Evolutionary conservation across 2,329 filamentous ascomycete species (phyloP).

Genomic region (Alternaria sp.): DNA sequence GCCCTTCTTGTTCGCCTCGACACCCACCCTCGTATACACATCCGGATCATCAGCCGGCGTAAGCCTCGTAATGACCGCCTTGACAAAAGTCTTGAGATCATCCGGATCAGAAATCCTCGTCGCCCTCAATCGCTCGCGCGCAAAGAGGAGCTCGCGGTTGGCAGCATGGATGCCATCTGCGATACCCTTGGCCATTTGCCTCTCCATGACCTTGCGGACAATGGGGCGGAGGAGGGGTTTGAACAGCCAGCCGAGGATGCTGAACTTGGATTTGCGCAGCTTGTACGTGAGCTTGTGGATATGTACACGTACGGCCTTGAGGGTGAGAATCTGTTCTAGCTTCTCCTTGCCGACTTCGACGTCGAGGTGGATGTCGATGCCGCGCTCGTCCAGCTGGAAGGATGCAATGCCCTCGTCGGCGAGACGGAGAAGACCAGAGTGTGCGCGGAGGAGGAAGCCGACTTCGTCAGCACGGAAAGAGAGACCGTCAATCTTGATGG

Average conservation of each 20-base stretch:
- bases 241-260: conserved; percentile 80
- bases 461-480: conserved; percentile 86
- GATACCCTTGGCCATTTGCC: conserved; percentile 76
- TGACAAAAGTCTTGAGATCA: conserved; percentile 82
- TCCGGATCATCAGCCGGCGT: conserved; percentile 78
- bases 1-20: conserved; percentile 67
- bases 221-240: conserved; percentile 85
- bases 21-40: conserved; percentile 75
- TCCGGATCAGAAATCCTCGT: conserved; percentile 82
- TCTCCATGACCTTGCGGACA: conserved; percentile 79
- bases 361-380: conserved; percentile 85
- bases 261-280: conserved; percentile 77
- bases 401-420: conserved; percentile 85
- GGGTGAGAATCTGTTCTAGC: conserved; percentile 80
- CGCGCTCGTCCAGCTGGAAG: conserved; percentile 84
- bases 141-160: conserved; percentile 87
- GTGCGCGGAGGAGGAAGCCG: conserved; percentile 86
- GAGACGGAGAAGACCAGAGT: conserved; percentile 76
- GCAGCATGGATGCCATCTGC: conserved; percentile 73
- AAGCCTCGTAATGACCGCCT: conserved; percentile 79
- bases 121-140: conserved; percentile 83
- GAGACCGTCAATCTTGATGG: conserved; percentile 81
- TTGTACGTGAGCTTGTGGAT: conserved; percentile 89
- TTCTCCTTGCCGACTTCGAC: conserved; percentile 81
- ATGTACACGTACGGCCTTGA: conserved; percentile 77